A percentile compares a stretch with the other conserved stretches of the same genome.
Evolutionary conservation across 257 asterid species (phyloP).

Genomic region (Solanum etuberosum): DNA sequence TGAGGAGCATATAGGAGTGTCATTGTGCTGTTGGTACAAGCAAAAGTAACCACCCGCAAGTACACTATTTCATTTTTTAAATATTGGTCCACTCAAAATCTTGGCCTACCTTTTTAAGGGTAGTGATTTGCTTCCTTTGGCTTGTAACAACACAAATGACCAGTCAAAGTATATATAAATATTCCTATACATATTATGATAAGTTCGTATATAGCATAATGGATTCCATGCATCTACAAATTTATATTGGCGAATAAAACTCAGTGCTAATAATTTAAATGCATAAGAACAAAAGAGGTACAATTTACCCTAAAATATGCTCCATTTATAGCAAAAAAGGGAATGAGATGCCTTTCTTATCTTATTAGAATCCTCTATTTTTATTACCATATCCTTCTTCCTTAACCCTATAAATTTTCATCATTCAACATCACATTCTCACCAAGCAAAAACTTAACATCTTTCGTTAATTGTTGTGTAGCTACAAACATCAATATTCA

Average conservation of each 20-base stretch:
- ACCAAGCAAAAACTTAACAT: not conserved
- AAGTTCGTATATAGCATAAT: not conserved
- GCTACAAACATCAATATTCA: not conserved
- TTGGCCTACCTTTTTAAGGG: too few species aligned
- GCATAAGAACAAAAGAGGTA: not conserved
- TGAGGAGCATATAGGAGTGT: too few species aligned
- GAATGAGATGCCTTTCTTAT: constrained; percentile 1
- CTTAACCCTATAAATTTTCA: not conserved
- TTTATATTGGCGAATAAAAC: not conserved
- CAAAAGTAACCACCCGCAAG: too few species aligned
- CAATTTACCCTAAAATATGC: not conserved
- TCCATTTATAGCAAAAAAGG: not conserved
- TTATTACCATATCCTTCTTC: not conserved
- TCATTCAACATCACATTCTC: not conserved
- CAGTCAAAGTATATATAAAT: too few species aligned
- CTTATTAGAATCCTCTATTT: not conserved
- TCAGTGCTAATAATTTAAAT: not conserved
- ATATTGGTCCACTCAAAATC: too few species aligned
- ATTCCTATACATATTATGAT: not conserved
- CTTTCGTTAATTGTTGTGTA: not conserved
- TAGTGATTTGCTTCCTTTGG: too few species aligned
- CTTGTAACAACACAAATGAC: not conserved
- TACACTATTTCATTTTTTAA: too few species aligned
- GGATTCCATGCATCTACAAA: not conserved
- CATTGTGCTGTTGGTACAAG: too few species aligned